Evolutionary conservation across 2,329 filamentous ascomycete species (phyloP).

Genomic region (Penicillium sp.): DNA sequence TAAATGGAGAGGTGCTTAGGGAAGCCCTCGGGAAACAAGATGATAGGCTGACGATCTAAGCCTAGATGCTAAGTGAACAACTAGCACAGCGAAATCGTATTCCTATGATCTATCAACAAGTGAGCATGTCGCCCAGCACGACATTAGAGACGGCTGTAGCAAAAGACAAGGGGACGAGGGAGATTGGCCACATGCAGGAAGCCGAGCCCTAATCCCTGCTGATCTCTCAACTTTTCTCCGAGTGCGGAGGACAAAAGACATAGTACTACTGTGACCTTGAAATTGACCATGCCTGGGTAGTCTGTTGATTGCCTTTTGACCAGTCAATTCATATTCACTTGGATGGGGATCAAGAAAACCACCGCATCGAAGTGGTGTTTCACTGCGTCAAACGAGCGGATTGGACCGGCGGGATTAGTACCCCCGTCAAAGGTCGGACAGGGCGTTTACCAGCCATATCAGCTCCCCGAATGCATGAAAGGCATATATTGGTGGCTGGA

Average conservation of each 20-base stretch:
- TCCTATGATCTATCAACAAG: neutral
- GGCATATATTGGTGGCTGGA: neutral
- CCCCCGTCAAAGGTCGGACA: slow-evolving; percentile 8
- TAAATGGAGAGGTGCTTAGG: neutral
- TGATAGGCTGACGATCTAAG: too few relatives aligned
- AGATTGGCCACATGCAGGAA: neutral
- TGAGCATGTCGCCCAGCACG: neutral
- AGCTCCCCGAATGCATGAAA: neutral
- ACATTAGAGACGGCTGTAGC: neutral
- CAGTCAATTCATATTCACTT: neutral
- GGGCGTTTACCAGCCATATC: neutral
- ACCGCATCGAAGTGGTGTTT: neutral
- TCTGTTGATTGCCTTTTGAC: neutral
- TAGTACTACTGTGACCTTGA: neutral
- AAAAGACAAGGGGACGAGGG: neutral
- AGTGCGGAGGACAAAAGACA: neutral
- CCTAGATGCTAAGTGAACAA: too few relatives aligned
- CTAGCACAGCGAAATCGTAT: neutral
- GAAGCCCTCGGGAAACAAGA: neutral
- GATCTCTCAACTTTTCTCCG: neutral
- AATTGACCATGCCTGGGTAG: neutral
- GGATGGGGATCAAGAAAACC: neutral
- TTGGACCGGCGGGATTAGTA: slow-evolving; percentile 7
- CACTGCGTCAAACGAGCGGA: neutral
- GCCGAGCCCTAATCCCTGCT: neutral